These are phyloP conservation scores for Spatholobus suberectus DNA, from an alignment of 306 rosid genomes.

Conservation along the genomic window DNA sequence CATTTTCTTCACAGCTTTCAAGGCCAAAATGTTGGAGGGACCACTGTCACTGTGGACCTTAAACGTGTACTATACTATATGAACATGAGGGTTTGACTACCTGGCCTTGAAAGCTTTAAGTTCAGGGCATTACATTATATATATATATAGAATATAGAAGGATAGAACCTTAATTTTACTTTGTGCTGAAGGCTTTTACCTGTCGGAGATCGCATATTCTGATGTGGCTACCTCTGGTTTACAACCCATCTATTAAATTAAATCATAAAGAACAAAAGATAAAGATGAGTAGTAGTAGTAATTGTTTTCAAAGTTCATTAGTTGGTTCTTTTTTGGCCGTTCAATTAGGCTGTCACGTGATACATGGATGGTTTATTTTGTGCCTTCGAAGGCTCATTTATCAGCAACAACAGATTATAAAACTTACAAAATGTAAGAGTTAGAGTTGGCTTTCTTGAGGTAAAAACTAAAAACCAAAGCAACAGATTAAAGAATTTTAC, in stretches of 20 bases:
- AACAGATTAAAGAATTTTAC: neutral
- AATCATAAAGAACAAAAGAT: neutral
- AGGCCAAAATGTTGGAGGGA: neutral
- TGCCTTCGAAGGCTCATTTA: neutral
- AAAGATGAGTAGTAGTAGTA: neutral
- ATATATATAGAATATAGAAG: neutral
- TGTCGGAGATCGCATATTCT: constrained; percentile 20
- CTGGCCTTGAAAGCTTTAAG: neutral
- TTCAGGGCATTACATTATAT: neutral
- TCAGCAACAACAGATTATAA: neutral
- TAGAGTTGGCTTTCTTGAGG: neutral
- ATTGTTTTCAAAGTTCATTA: neutral
- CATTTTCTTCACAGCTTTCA: neutral
- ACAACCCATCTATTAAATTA: neutral
- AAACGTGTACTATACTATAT: neutral
- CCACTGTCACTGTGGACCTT: neutral
- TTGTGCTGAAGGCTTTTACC: neutral
- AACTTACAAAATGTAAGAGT: neutral
- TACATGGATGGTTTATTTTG: neutral
- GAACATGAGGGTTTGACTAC: neutral
- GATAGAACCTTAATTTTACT: neutral
- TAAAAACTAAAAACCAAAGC: neutral
- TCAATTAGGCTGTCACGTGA: constrained; percentile 15
- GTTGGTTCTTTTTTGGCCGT: neutral
- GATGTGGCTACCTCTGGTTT: constrained; percentile 1